Base-by-base conservation (phyloP, 2,329 filamentous ascomycete species). In the Ambrosiella beaveri region DNA sequence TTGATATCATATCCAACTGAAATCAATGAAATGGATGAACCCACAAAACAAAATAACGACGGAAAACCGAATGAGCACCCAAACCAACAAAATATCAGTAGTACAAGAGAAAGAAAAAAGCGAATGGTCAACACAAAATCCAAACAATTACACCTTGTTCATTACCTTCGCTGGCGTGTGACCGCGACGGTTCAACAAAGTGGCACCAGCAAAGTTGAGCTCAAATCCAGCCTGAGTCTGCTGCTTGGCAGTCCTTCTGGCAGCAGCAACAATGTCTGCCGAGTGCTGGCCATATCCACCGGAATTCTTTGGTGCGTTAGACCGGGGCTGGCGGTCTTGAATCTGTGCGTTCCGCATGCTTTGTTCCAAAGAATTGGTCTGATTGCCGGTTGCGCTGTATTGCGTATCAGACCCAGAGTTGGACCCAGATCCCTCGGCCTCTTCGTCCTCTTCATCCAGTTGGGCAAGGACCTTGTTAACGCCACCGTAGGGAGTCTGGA, bases 401-500 rank as follows among this genome's bases (percentile, higher is more conserved):
- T 65, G 66, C 15, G 69, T 65, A 56, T 68, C 82, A 6, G 47
- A 56, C 3, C 47, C 63, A 2, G 50, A 63, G 11, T 54, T 54
- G 7, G 52, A 54, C 19, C 39, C 52, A 13, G 52, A 54, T 9
- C 19, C 57, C 13, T 56, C 57, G 3, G 75, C 75, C 37, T 84
- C 84, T 37, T 82, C 80, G 38, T 81, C 77, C 54, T 80, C 82
- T 63, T 88, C 84, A 57, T 88, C 82, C 62, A 95, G 79, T 6
- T 80, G 80, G 27, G 80, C 80, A 6, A 81, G 69, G 66, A 63
- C 71, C 64, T 90, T 79, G 66, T 94, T 87, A 70, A 94, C 95
- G 63, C 88, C 81, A 57, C 89, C 83, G 73, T 96, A 97, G 65
- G 82, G 84, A 70, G 97, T 93, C 68, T 98, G 93, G 70, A 97